A percentile compares a stretch with the other conserved stretches of the same genome.
Conservation (phyloP, 108 stramenopile genomes). For the Epipyxis sp. region DNA sequence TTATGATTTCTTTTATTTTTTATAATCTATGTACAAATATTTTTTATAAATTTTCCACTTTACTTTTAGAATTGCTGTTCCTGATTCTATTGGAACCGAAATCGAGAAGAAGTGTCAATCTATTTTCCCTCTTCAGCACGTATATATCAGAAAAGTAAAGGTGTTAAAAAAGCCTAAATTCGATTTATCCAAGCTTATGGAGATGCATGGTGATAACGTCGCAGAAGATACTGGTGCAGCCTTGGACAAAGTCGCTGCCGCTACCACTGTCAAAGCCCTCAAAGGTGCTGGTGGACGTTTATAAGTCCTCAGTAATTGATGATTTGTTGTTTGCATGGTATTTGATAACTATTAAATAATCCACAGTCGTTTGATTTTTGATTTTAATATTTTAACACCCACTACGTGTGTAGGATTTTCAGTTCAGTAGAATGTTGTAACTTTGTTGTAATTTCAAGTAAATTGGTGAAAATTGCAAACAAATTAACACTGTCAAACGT, state of each 20-base stretch:
- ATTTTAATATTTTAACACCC: too few species aligned
- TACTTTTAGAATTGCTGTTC: constrained; percentile 52
- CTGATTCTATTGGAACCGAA: constrained; percentile 83
- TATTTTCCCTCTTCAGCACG: constrained; percentile 97
- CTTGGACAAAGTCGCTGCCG: constrained; percentile 70
- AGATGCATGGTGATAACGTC: constrained; percentile 86
- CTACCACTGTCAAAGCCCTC: constrained; percentile 61
- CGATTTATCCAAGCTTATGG: constrained; percentile 98
- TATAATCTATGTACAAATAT: background rate
- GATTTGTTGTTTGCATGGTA: too few species aligned
- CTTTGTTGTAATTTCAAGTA: too few species aligned
- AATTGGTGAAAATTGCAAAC: too few species aligned
- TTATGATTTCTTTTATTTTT: background rate
- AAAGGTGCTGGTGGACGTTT: constrained; percentile 80
- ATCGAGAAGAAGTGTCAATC: constrained; percentile 77
- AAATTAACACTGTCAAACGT: too few species aligned
- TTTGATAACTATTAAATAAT: too few species aligned
- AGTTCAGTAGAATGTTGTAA: too few species aligned
- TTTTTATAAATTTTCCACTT: background rate
- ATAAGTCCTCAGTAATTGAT: constrained; percentile 19
- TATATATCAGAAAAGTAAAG: constrained; percentile 99
- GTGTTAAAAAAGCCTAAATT: constrained; percentile 99
- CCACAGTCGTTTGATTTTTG: too few species aligned
- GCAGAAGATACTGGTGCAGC: constrained; percentile 67
- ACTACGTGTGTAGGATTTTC: too few species aligned